These are phyloP conservation scores for Telopea speciosissima DNA, from an alignment of 177 flowering plant genomes.

Conservation along the genomic window DNA sequence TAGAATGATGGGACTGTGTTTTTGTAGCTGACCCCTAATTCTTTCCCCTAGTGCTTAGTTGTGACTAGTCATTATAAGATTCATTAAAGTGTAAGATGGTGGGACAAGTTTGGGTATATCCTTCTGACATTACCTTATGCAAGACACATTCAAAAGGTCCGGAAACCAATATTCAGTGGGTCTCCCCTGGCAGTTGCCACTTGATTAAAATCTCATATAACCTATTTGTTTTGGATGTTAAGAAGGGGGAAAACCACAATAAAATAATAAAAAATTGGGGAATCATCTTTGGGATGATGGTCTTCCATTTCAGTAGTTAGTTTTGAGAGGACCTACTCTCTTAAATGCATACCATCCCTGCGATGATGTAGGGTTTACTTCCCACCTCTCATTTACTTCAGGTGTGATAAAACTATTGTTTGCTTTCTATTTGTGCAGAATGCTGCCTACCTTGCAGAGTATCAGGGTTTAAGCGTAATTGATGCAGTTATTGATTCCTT, in stretches of 20 bases:
- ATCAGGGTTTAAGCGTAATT: constrained; percentile 38
- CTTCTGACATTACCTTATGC: not conserved
- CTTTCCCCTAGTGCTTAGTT: not conserved
- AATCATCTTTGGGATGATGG: no score
- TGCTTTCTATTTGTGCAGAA: constrained; percentile 34
- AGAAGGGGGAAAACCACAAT: not conserved
- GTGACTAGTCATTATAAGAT: not conserved
- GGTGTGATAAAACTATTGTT: not conserved
- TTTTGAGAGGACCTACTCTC: no score
- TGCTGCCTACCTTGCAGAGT: constrained; percentile 71
- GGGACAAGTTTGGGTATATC: not conserved
- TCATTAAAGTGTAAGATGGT: not conserved
- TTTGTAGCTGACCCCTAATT: no score
- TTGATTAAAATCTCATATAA: no score
- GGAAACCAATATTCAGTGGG: not conserved
- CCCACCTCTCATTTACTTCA: not conserved
- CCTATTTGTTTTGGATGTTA: not conserved
- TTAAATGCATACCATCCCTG: no score
- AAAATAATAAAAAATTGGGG: no score
- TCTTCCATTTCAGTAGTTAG: no score
- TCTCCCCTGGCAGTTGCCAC: not conserved
- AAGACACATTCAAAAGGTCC: not conserved
- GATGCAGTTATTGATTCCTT: constrained; percentile 53
- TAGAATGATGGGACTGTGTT: not conserved
- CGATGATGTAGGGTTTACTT: not conserved